phyloP scores from a whole-genome alignment of 1,139 yeast genomes.

The Yamadazyma membranifaciens region DNA sequence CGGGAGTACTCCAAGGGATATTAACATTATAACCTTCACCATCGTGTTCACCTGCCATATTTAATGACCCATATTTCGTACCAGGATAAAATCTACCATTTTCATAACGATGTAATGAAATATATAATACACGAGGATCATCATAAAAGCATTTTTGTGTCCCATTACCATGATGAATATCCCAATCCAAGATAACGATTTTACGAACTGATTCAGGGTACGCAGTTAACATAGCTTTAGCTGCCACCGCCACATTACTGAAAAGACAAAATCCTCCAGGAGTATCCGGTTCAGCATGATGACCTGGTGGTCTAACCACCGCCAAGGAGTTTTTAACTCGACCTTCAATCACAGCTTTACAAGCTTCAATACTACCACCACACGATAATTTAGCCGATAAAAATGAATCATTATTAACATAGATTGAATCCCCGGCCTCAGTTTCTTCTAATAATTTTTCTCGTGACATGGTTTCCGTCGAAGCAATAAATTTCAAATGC shows the following conservation, averaged over 20 bases:
- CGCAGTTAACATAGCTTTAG: constrained; percentile 73
- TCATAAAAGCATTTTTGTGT: constrained; percentile 89
- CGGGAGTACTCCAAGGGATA: constrained; percentile 92
- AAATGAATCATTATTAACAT: constrained; percentile 87
- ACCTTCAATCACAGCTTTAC: constrained; percentile 93
- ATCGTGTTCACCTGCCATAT: constrained; percentile 76
- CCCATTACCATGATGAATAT: constrained; percentile 97
- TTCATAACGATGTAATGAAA: constrained; percentile 90
- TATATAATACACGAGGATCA: constrained; percentile 87
- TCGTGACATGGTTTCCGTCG: constrained; percentile 76
- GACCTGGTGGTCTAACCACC: constrained; percentile 98
- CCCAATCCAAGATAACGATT: constrained; percentile 93
- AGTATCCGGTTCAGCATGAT: constrained; percentile 96
- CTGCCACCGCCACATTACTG: constrained; percentile 97
- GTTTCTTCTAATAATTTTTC: constrained; percentile 81
- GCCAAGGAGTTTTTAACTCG: constrained; percentile 89
- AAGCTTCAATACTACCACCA: constrained; percentile 97
- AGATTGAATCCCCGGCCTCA: constrained; percentile 91
- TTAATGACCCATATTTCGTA: constrained; percentile 73
- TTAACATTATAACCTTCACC: constrained; percentile 89
- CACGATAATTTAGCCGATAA: constrained; percentile 89
- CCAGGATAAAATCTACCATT: constrained; percentile 95
- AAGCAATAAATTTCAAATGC: constrained; percentile 72
- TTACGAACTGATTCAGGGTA: constrained; percentile 88
- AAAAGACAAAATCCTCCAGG: constrained; percentile 98